Evolutionary conservation across 805 yeast species (phyloP).

Genomic region (Cyberlindnera mycetangii): DNA sequence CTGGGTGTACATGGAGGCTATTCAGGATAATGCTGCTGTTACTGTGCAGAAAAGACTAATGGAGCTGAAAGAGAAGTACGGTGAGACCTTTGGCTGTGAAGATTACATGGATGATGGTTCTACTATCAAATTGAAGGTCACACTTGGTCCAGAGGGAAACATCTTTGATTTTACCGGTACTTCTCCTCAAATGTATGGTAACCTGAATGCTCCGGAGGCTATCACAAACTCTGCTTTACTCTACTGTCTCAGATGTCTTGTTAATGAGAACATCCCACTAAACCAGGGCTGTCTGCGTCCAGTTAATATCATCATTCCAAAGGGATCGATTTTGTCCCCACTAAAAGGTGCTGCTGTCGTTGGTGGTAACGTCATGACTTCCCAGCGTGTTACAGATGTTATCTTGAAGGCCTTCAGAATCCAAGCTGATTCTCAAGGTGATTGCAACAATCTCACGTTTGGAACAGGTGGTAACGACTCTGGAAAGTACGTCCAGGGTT

Average conservation of each 20-base stretch:
- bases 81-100: constrained; percentile 42
- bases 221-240: constrained; percentile 86
- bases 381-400: constrained; percentile 90
- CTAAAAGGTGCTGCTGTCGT: constrained; percentile 88
- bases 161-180: constrained; percentile 84
- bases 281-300: constrained; percentile 55
- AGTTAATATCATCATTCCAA: constrained; percentile 56
- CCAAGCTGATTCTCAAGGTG: constrained; percentile 95
- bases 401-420: constrained; percentile 82
- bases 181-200: constrained; percentile 83
- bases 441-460: constrained; percentile 91
- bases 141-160: constrained; percentile 48
- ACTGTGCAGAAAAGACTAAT: constrained; percentile 61
- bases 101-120: constrained; percentile 87
- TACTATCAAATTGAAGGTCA: constrained; percentile 52
- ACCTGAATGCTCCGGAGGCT: constrained; percentile 89
- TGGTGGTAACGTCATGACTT: constrained; percentile 92
- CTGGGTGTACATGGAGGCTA: constrained; percentile 73
- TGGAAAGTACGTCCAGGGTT: constrained; percentile 56
- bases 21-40: constrained; percentile 72
- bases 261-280: constrained; percentile 51
- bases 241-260: constrained; percentile 78
- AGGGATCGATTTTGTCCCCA: constrained; percentile 66
- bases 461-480: constrained; percentile 66
- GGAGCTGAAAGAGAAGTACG: constrained; percentile 41